phyloP scores from a whole-genome alignment of 2,329 filamentous ascomycete species.

The Aspergillus amoenus region DNA sequence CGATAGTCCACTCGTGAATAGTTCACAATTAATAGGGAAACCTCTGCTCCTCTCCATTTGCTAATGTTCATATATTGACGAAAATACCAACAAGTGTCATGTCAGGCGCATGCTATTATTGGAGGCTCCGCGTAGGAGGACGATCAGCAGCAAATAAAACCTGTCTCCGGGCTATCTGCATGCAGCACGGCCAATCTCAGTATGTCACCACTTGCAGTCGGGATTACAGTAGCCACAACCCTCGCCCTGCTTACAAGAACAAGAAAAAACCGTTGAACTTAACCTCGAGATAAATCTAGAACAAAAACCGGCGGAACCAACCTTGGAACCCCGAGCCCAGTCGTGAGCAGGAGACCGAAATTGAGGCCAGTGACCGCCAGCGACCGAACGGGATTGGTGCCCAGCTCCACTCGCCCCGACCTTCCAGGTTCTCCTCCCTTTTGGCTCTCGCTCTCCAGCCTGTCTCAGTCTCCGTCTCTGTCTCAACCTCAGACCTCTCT shows the following conservation, averaged over 20 bases:
- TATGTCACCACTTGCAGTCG: background rate
- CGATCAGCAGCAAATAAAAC: background rate
- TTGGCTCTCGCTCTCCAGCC: slow-evolving; percentile 7
- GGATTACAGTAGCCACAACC: background rate
- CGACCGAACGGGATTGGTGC: slow-evolving; percentile 14
- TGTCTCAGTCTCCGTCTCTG: background rate
- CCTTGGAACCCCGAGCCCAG: background rate
- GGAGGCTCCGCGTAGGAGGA: background rate
- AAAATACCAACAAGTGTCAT: background rate
- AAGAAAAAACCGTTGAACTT: background rate
- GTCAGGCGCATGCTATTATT: background rate
- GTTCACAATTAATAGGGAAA: background rate
- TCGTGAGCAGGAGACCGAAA: background rate
- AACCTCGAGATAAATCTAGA: background rate
- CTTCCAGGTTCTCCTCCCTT: slow-evolving; percentile 2
- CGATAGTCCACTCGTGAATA: background rate
- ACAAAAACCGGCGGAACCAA: background rate
- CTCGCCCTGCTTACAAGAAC: background rate
- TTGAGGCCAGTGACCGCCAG: slow-evolving; percentile 5
- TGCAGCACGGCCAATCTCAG: background rate
- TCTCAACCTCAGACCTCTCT: slow-evolving; percentile 4
- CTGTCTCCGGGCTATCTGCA: background rate
- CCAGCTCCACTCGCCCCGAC: slow-evolving; percentile 10
- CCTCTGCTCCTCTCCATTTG: background rate
- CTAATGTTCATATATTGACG: background rate